Percentiles rank a stretch among this genome's conserved stretches.
phyloP scores from a whole-genome alignment of 2,329 filamentous ascomycete species.

The Microsporum canis region DNA sequence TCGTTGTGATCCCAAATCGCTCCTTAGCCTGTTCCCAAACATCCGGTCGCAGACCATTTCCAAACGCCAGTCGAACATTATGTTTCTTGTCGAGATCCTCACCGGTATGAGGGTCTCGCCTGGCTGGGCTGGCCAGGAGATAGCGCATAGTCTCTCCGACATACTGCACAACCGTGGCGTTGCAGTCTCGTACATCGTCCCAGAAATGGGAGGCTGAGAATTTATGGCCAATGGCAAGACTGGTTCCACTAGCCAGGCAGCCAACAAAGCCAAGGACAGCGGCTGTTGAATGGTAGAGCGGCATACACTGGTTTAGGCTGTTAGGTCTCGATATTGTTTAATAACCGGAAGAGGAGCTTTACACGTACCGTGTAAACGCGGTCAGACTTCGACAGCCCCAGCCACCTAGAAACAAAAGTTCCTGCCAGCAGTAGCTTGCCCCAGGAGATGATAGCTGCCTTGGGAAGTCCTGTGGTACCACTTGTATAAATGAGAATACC shows the following conservation, averaged over 20 bases:
- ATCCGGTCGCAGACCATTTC: constrained; percentile 75
- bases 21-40: constrained; percentile 76
- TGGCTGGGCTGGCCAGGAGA: constrained; percentile 54
- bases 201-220: constrained; percentile 72
- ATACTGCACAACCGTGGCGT: constrained; percentile 71
- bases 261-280: constrained; percentile 56
- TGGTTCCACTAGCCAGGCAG: constrained; percentile 49
- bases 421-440: constrained; percentile 48
- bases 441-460: constrained; percentile 67
- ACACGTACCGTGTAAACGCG: constrained; percentile 59
- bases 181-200: constrained; percentile 57
- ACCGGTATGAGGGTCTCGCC: constrained; percentile 52
- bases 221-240: constrained; percentile 60
- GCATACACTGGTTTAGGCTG: constrained; percentile 56
- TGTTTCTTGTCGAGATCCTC: constrained; percentile 62
- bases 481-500: constrained; percentile 73
- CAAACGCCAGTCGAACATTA: constrained; percentile 62
- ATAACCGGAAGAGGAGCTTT: neutral
- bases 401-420: constrained; percentile 44
- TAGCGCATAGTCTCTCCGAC: constrained; percentile 83
- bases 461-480: constrained; percentile 74
- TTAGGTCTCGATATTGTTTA: constrained; percentile 3
- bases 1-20: constrained; percentile 61
- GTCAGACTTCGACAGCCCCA: constrained; percentile 51
- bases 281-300: constrained; percentile 76